Evolutionary conservation across 192 early-diverging fungal species (phyloP).

Genomic region (Haplosporangium gracile): DNA sequence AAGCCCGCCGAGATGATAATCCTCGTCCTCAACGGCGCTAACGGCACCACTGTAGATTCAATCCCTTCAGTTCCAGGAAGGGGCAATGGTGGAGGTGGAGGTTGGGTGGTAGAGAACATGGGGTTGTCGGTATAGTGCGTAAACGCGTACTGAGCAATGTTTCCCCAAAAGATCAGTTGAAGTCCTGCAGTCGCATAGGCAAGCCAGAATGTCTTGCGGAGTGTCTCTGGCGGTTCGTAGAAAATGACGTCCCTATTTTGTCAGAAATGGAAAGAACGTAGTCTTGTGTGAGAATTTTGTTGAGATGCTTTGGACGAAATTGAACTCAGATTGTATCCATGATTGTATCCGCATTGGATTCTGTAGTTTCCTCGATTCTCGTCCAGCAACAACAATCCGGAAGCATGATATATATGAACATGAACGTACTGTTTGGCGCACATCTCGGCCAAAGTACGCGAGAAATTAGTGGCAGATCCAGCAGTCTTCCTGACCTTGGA

Average conservation of each 20-base stretch:
- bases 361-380: not conserved
- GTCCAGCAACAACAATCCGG: not conserved
- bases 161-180: constrained; percentile 51
- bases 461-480: constrained; percentile 24
- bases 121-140: constrained; percentile 55
- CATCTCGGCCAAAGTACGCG: constrained; percentile 36
- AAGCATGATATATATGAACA: not conserved
- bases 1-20: constrained; percentile 50
- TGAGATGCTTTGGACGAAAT: not conserved
- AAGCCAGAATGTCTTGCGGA: constrained; percentile 47
- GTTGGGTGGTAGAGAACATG: constrained; percentile 31
- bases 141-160: constrained; percentile 50
- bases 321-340: not conserved
- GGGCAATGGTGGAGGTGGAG: constrained; percentile 30
- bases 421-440: constrained; percentile 40
- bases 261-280: not conserved
- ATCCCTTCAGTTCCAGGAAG: constrained; percentile 47
- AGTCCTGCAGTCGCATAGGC: constrained; percentile 53
- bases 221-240: constrained; percentile 38
- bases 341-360: not conserved
- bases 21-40: constrained; percentile 41
- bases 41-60: constrained; percentile 31
- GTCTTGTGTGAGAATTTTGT: not conserved
- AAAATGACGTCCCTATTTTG: constrained; percentile 36
- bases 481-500: constrained; percentile 2